Evolutionary conservation across 208 protist genomes (phyloP).

Genomic region (Crithidia acanthocephali): DNA sequence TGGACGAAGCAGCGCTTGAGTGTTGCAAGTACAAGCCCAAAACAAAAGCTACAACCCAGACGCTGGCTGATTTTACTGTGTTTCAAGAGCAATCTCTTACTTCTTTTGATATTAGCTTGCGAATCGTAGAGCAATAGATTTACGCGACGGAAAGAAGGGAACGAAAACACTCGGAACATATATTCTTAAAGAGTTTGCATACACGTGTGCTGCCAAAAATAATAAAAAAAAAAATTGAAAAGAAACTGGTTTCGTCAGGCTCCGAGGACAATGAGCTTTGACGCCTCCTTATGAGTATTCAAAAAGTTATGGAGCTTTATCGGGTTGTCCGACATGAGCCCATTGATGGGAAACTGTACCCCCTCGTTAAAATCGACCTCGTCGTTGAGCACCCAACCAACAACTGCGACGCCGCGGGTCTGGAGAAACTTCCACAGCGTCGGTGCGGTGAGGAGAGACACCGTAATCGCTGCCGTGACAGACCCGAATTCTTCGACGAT

Average conservation of each 20-base stretch:
- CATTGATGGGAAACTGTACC: constrained; percentile 60
- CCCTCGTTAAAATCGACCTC: constrained; percentile 62
- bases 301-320: constrained; percentile 25
- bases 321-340: constrained; percentile 79
- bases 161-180: no score
- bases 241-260: neutral
- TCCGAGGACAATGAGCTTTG: constrained; percentile 1
- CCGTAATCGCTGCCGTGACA: constrained; percentile 15
- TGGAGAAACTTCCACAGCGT: constrained; percentile 78
- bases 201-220: no score
- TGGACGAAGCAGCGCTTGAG: no score
- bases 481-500: constrained; percentile 26
- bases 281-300: constrained; percentile 3
- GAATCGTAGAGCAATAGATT: no score
- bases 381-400: constrained; percentile 84
- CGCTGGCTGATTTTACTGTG: no score
- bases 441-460: constrained; percentile 59
- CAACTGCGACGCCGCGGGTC: constrained; percentile 64
- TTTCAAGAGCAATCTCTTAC: no score
- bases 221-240: neutral
- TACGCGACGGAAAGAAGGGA: no score
- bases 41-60: no score
- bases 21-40: no score
- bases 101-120: no score
- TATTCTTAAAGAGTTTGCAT: no score